Evolutionary conservation across 75 land plant species (phyloP).

Genomic region (Cryptomeria japonica): DNA sequence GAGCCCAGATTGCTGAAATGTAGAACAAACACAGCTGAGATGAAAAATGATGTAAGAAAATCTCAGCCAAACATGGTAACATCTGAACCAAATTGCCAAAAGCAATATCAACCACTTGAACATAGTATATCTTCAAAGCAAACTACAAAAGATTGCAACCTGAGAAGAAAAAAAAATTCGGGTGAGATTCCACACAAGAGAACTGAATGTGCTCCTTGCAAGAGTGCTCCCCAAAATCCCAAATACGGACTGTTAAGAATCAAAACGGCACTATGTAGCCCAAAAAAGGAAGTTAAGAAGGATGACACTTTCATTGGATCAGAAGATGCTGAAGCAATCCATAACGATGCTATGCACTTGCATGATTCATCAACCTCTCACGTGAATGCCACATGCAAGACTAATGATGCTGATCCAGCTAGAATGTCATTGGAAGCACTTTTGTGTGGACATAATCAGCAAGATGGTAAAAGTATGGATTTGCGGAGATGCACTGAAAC

Average conservation of each 20-base stretch:
- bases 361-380: neutral
- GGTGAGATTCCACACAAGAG: neutral
- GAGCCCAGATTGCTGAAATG: neutral
- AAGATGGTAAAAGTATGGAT: neutral
- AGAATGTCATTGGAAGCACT: neutral
- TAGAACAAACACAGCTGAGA: neutral
- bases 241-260: neutral
- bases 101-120: neutral
- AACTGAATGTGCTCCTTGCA: neutral
- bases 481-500: neutral
- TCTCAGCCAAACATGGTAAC: neutral
- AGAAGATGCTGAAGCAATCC: neutral
- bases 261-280: neutral
- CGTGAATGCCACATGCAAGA: neutral
- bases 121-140: neutral
- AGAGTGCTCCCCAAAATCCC: neutral
- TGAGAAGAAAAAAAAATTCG: neutral
- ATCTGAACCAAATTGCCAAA: neutral
- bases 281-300: conserved; percentile 6
- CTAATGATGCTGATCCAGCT: neutral
- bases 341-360: neutral
- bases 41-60: neutral
- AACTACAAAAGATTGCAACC: neutral
- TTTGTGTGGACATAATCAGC: neutral
- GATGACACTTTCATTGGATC: neutral